A percentile compares a stretch with the other conserved stretches of the same genome.
phyloP scores from a whole-genome alignment of 495 filamentous ascomycete genomes.

The Penicillium angulare region DNA sequence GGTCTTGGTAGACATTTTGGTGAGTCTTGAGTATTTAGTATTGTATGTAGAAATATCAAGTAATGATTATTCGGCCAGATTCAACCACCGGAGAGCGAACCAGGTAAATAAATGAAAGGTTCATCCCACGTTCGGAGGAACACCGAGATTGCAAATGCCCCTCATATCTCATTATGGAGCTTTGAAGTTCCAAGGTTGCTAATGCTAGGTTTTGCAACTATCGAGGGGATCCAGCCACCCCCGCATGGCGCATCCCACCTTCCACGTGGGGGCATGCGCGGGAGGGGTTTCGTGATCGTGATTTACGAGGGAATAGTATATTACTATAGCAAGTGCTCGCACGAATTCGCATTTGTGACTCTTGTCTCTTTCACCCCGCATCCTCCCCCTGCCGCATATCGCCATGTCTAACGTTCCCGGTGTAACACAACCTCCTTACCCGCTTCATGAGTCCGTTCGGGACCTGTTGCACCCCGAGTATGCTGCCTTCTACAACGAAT shows the following conservation, averaged over 20 bases:
- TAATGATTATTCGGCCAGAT: no score
- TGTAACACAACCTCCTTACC: constrained; percentile 49
- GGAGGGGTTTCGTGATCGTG: background rate
- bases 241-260: background rate
- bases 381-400: background rate
- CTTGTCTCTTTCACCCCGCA: background rate
- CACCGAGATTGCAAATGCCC: no score
- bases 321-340: no score
- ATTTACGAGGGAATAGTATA: background rate
- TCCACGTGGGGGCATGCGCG: background rate
- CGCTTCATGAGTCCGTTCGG: constrained; percentile 51
- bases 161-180: background rate
- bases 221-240: background rate
- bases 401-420: constrained; percentile 28
- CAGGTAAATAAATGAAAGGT: no score
- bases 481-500: constrained; percentile 52
- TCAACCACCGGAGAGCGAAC: no score
- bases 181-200: background rate
- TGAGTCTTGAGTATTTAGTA: no score
- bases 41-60: background rate
- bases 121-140: no score
- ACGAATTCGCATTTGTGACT: background rate
- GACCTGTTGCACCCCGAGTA: constrained; percentile 51
- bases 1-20: background rate
- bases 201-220: background rate